Base-by-base conservation (phyloP, 2,329 filamentous ascomycete genomes). In the Sodiomyces alkalinus region DNA sequence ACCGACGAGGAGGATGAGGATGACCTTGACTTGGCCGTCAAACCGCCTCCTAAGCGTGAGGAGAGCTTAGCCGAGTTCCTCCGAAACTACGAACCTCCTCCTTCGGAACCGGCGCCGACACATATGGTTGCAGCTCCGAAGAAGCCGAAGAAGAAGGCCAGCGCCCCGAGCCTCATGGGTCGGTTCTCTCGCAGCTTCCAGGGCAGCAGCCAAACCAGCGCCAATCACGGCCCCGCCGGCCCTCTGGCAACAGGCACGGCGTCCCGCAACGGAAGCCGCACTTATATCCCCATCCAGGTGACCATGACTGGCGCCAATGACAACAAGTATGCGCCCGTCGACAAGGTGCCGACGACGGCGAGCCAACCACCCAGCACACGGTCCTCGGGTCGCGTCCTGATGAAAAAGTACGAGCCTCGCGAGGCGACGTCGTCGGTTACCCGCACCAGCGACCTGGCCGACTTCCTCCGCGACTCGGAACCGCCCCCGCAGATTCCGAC, bases 21-120 rank as follows among this genome's bases (percentile, higher is more conserved):
- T 2, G 60, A 53, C 7, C 41, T 50, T 3, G 46, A 43, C 14
- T 36, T 70, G 17, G 42, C 50, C 20, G 41, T 56, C 44, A 44
- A 55, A 32, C 39, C 45, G 16, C 48, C 53, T 9, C 43, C 42
- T 4, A 59, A 59, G 36, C 55, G 64, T 36, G 71, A 79, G 44
- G 76, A 85, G 50, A 78, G 71, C 37, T 49, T 86, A 27, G 69
- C 77, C 18, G 80, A 86, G 37, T 86, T 86, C 44, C 49, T 86
- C 22, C 68, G 66, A 34, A 80, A 70, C 48, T 74, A 68, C 33
- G 65, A 76, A 21, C 79, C 80, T 5, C 76, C 78, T 1, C 55
- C 62, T 1, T 58, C 64, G 37, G 56, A 65, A 3, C 42, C 57
- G 0, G 39, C 46, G 0, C 44, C 48, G 15, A 39, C 44, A 19